phyloP scores from a whole-genome alignment of 1,284 basidiomycete genomes.

The Papiliotrema terrestris region DNA sequence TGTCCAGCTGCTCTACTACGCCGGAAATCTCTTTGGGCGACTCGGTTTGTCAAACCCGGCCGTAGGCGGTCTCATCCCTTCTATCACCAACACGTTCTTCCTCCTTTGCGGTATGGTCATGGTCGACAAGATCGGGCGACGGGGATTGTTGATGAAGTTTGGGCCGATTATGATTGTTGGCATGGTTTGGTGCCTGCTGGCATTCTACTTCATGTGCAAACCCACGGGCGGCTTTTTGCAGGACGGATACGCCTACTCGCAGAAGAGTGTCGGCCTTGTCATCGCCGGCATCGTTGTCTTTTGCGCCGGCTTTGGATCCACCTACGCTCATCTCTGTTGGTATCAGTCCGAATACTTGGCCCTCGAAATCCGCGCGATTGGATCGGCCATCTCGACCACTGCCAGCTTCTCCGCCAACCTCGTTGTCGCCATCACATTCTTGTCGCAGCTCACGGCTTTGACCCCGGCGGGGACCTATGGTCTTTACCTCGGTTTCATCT shows the following conservation, averaged over 20 bases:
- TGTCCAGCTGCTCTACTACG: slow-evolving; percentile 30
- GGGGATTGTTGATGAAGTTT: slow-evolving; percentile 25
- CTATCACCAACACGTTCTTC: slow-evolving; percentile 36
- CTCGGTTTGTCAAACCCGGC: slow-evolving; percentile 41
- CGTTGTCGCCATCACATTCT: slow-evolving; percentile 19
- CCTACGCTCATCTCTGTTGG: slow-evolving; percentile 44
- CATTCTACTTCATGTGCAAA: slow-evolving; percentile 28
- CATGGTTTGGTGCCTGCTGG: slow-evolving; percentile 28
- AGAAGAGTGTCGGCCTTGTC: slow-evolving; percentile 25
- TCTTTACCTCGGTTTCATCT: slow-evolving; percentile 18
- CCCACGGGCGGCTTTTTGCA: slow-evolving; percentile 13
- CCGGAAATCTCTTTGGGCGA: slow-evolving; percentile 27
- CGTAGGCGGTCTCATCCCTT: slow-evolving; percentile 30
- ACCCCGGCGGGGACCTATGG: slow-evolving; percentile 18
- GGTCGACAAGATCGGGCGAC: slow-evolving; percentile 38
- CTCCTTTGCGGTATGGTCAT: slow-evolving; percentile 31
- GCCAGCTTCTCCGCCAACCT: slow-evolving; percentile 23
- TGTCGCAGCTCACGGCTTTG: slow-evolving; percentile 17
- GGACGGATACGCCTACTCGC: slow-evolving; percentile 15
- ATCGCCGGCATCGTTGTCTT: slow-evolving; percentile 39
- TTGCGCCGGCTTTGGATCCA: slow-evolving; percentile 36
- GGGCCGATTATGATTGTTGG: slow-evolving; percentile 29
- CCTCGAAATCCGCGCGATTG: slow-evolving; percentile 37
- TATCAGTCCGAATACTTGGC: slow-evolving; percentile 36
- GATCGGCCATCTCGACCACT: slow-evolving; percentile 19